Evolutionary conservation across 306 rosid species (phyloP).

Genomic region (Delonix regia): DNA sequence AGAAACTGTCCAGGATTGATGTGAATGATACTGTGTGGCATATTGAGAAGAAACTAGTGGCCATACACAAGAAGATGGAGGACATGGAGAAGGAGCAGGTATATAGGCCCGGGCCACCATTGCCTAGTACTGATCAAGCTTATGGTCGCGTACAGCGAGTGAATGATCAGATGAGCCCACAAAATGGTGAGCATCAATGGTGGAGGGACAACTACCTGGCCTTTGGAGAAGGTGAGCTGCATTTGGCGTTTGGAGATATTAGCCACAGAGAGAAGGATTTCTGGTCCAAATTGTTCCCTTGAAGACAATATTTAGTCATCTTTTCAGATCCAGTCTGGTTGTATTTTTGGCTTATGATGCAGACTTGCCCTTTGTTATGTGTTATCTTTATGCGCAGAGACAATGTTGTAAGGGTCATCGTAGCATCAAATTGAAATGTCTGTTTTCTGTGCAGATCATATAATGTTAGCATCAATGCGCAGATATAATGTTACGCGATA

Average conservation of each 20-base stretch:
- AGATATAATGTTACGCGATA: no score
- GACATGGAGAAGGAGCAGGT: neutral
- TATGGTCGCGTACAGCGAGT: neutral
- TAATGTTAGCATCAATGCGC: no score
- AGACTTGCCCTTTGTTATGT: neutral
- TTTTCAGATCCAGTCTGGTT: no score
- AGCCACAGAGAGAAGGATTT: neutral
- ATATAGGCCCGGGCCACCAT: neutral
- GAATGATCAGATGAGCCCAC: neutral
- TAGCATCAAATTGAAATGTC: neutral
- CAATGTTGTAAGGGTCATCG: no score
- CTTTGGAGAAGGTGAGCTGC: neutral
- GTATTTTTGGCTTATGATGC: neutral
- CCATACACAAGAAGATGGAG: neutral
- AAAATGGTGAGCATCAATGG: no score
- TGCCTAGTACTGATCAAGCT: neutral
- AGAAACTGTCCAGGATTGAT: neutral
- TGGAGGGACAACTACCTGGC: neutral
- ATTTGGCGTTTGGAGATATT: neutral
- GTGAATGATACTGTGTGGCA: neutral
- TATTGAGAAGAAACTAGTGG: neutral
- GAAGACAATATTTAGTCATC: no score
- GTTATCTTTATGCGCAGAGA: neutral
- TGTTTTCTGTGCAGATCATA: neutral
- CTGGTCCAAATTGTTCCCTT: neutral